Base-by-base conservation (phyloP, 208 protist genomes). In the Entamoeba histolytica region DNA sequence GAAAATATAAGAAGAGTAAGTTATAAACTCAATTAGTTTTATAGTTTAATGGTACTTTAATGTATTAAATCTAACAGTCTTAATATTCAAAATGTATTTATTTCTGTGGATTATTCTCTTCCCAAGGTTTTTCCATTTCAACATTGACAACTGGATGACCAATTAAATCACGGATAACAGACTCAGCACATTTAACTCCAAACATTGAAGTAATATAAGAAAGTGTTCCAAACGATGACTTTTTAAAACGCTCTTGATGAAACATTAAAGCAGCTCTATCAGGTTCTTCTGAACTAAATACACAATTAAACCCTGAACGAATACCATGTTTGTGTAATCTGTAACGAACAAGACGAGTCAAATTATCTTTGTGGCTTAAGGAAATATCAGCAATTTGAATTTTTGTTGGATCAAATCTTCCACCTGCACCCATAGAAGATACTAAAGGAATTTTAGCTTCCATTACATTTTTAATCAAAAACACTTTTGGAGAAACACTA, bases 401-500 rank as follows among this genome's bases (percentile, higher is more conserved):
- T 39, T 28, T 39, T 51, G 92, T 39, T n/a, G 92, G 92, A 39
- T 93, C 51, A 10, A 93, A 57, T 92, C 50, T n/a, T 12, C 69
- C 19, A 52, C 69, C n/a, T 17, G 92, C 52, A 28, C 69, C 92
- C 7, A 87, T 17, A 19, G 44, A 92, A 47, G 50, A 87, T 28
- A 93, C 35, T 2, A 93, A 47, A 17, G 28, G 19, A 31, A 93
- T 93, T 14, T 92, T 19, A 12, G 8, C 91, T 19, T 93, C 91
- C n/a, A 92, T n/a, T 10, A 31, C 69, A 5, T 93, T 91, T 61
- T 93, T 92, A 52, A 93, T 35, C 28, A 93, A 51, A 49, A 39
- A 31, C 28, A 61, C 51, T 92, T 93, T 93, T 61, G 95, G 94
- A 23, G 39, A 17, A 47, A 78, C 73, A 55, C 96, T 94, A 55